A percentile compares a stretch with the other conserved stretches of the same genome.
phyloP scores from a whole-genome alignment of 139 green algal species.

The Coelastrella sp. region DNA sequence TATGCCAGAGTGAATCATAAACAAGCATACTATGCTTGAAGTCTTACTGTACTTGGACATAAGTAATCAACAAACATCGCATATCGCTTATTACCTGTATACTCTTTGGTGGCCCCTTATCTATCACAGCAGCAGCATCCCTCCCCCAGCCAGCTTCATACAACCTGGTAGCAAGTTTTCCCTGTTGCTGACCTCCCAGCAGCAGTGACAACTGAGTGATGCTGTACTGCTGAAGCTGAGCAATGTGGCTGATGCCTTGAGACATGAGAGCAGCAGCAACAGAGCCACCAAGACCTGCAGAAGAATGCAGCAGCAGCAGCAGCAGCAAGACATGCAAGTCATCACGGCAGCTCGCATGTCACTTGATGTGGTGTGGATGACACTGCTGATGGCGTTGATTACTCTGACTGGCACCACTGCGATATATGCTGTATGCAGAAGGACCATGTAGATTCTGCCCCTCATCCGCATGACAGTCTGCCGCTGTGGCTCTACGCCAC shows the following conservation, averaged over 20 bases:
- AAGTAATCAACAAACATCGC: background rate
- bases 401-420: too few species aligned
- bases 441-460: too few species aligned
- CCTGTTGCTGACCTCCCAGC: slow-evolving; percentile 23
- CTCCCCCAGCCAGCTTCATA: slow-evolving; percentile 44
- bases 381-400: too few species aligned
- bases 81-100: slow-evolving; percentile 7
- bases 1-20: background rate
- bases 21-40: background rate
- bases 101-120: slow-evolving; percentile 56
- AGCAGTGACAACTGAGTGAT: background rate
- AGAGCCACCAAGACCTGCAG: slow-evolving; percentile 59
- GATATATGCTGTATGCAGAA: too few species aligned
- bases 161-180: slow-evolving; percentile 50
- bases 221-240: slow-evolving; percentile 26
- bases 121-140: slow-evolving; percentile 47
- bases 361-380: too few species aligned
- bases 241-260: slow-evolving; percentile 20
- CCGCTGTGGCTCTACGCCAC: too few species aligned
- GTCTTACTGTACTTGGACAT: background rate
- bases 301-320: slow-evolving; percentile 1
- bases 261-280: slow-evolving; percentile 44
- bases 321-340: background rate
- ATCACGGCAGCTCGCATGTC: background rate
- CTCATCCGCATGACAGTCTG: too few species aligned